These are phyloP conservation scores for Ramalina peruviana DNA, from an alignment of 495 filamentous ascomycete species.

Conservation along the genomic window DNA sequence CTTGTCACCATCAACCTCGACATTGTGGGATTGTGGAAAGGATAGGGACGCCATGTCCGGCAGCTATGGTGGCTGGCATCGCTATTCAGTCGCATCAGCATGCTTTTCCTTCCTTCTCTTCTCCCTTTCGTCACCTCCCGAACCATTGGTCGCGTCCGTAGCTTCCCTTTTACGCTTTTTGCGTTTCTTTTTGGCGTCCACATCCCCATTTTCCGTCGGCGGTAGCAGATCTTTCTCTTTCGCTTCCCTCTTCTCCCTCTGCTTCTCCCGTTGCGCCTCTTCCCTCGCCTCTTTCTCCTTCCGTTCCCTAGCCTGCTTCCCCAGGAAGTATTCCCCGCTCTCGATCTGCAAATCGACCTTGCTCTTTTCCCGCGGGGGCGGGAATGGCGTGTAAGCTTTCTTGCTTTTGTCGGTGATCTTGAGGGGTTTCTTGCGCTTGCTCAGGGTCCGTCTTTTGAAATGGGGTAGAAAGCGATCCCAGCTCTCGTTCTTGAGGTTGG, in stretches of 20 bases:
- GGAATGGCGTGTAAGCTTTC: slow-evolving; percentile 82
- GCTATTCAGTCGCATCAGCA: neutral
- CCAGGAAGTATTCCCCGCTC: slow-evolving; percentile 91
- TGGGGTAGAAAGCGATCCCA: slow-evolving; percentile 96
- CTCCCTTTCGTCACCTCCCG: slow-evolving; percentile 32
- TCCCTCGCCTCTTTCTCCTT: slow-evolving; percentile 62
- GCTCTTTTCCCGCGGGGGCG: slow-evolving; percentile 70
- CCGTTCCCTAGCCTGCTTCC: slow-evolving; percentile 80
- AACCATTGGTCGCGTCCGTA: slow-evolving; percentile 15
- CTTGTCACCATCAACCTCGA: no score
- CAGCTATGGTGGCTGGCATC: no score
- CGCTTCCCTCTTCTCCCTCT: slow-evolving; percentile 75
- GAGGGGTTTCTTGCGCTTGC: slow-evolving; percentile 66
- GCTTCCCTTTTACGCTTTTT: slow-evolving; percentile 46
- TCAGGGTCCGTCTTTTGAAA: slow-evolving; percentile 91
- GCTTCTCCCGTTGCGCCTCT: slow-evolving; percentile 71
- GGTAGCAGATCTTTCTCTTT: slow-evolving; percentile 74
- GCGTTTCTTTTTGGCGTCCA: slow-evolving; percentile 38
- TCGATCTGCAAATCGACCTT: slow-evolving; percentile 98
- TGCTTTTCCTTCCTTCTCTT: slow-evolving; percentile 29
- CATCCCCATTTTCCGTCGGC: slow-evolving; percentile 52
- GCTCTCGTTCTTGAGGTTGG: slow-evolving; percentile 68
- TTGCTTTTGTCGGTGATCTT: slow-evolving; percentile 88
- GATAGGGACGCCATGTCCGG: no score
- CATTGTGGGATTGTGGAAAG: no score